These are phyloP conservation scores for Penicillium lividum DNA, from an alignment of 495 filamentous ascomycete species.

Conservation along the genomic window DNA sequence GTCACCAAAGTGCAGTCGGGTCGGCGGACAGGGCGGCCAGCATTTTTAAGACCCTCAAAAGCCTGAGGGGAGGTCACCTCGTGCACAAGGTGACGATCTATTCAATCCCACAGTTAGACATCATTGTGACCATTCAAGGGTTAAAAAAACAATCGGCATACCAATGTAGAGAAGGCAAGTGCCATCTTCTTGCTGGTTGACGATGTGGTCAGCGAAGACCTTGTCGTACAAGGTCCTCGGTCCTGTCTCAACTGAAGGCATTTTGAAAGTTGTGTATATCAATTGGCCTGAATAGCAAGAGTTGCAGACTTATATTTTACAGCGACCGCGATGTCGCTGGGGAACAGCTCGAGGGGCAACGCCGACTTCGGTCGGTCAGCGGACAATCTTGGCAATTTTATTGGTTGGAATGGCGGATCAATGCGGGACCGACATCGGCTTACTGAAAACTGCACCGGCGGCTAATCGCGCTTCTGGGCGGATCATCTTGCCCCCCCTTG, in stretches of 20 bases:
- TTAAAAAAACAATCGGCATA: constrained; percentile 36
- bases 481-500: constrained; percentile 4
- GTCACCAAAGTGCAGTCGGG: constrained; percentile 97
- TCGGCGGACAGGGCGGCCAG: constrained; percentile 80
- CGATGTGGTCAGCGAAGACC: constrained; percentile 89
- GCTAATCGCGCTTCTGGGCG: constrained; percentile 28
- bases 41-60: constrained; percentile 91
- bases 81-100: constrained; percentile 92
- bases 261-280: constrained; percentile 43
- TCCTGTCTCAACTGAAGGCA: constrained; percentile 75
- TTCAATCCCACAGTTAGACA: constrained; percentile 1
- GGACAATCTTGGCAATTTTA: constrained; percentile 28
- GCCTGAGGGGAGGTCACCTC: constrained; percentile 99
- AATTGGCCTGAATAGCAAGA: constrained; percentile 18
- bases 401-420: constrained; percentile 26
- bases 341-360: constrained; percentile 37
- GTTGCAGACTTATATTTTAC: constrained; percentile 33
- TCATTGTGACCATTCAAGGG: neutral
- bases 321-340: constrained; percentile 46
- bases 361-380: constrained; percentile 49
- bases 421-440: constrained; percentile 24
- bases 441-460: constrained; percentile 19
- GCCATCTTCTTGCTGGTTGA: constrained; percentile 90
- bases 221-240: constrained; percentile 97
- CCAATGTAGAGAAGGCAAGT: constrained; percentile 92